Conservation (phyloP, 2,329 filamentous ascomycete genomes). For the Magnaporthiopsis rhizophila region DNA sequence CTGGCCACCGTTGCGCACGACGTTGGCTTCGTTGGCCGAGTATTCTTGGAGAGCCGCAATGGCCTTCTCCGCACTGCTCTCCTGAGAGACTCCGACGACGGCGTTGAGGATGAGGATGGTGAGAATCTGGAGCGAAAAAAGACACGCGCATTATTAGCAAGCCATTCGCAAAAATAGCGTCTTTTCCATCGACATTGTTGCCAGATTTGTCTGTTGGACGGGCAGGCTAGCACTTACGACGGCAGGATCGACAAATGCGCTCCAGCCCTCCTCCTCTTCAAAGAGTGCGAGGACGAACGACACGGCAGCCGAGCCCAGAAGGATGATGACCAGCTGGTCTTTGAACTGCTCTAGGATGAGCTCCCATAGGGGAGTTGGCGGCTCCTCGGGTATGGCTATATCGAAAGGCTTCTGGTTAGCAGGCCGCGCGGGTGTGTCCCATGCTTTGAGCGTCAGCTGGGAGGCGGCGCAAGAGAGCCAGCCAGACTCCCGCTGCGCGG, state of each 20-base stretch:
- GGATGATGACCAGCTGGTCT: constrained; percentile 92
- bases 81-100: constrained; percentile 94
- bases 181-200: background rate
- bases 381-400: constrained; percentile 68
- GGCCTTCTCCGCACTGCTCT: constrained; percentile 96
- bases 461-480: background rate
- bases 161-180: background rate
- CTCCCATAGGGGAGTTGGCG: constrained; percentile 92
- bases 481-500: background rate
- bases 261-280: constrained; percentile 89
- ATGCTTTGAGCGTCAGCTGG: too few relatives aligned
- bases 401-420: background rate
- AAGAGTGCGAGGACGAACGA: constrained; percentile 91
- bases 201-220: background rate
- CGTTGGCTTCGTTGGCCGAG: constrained; percentile 95
- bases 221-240: constrained; percentile 57
- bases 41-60: constrained; percentile 98
- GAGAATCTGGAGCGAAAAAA: constrained; percentile 57
- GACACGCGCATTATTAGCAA: background rate
- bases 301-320: constrained; percentile 84
- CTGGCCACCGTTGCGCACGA: constrained; percentile 71
- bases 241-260: constrained; percentile 90
- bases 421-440: too few relatives aligned
- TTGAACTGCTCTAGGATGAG: constrained; percentile 98
- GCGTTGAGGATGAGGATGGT: constrained; percentile 96